These are phyloP conservation scores for Aurifilum marmelostoma DNA, from an alignment of 2,329 filamentous ascomycete genomes.

Conservation along the genomic window DNA sequence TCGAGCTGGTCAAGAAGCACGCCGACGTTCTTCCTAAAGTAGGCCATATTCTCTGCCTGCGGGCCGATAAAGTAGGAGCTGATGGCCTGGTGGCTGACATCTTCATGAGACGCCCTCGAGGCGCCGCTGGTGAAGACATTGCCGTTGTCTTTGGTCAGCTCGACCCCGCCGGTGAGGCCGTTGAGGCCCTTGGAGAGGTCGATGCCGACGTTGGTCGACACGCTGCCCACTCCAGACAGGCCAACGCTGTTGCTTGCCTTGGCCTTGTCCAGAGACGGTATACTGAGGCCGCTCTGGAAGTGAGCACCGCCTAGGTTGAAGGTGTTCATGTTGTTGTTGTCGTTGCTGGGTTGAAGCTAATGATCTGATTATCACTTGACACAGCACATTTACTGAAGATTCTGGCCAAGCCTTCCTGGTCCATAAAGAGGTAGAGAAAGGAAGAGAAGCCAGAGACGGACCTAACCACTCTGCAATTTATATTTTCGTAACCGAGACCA, in stretches of 20 bases:
- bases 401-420: background rate
- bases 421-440: background rate
- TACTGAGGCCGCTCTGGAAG: slow-evolving; percentile 15
- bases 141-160: slow-evolving; percentile 18
- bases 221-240: slow-evolving; percentile 13
- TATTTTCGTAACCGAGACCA: background rate
- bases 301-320: slow-evolving; percentile 14
- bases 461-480: background rate
- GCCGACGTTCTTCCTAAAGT: slow-evolving; percentile 29
- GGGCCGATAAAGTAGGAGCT: slow-evolving; percentile 32
- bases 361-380: background rate
- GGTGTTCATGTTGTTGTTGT: slow-evolving; percentile 9
- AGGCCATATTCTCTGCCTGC: slow-evolving; percentile 30
- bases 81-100: slow-evolving; percentile 27
- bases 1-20: slow-evolving; percentile 56
- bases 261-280: slow-evolving; percentile 6
- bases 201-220: slow-evolving; percentile 7
- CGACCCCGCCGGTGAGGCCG: slow-evolving; percentile 12
- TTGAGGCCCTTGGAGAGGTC: slow-evolving; percentile 12
- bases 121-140: slow-evolving; percentile 20
- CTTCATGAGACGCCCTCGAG: background rate
- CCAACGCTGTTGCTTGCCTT: background rate
- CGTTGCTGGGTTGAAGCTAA: background rate
- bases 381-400: background rate
- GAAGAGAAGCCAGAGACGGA: background rate